A percentile compares a stretch with the other conserved stretches of the same genome.
Evolutionary conservation across 192 early-diverging fungal genomes (phyloP).

Genomic region (Spizellomyces punctatus): DNA sequence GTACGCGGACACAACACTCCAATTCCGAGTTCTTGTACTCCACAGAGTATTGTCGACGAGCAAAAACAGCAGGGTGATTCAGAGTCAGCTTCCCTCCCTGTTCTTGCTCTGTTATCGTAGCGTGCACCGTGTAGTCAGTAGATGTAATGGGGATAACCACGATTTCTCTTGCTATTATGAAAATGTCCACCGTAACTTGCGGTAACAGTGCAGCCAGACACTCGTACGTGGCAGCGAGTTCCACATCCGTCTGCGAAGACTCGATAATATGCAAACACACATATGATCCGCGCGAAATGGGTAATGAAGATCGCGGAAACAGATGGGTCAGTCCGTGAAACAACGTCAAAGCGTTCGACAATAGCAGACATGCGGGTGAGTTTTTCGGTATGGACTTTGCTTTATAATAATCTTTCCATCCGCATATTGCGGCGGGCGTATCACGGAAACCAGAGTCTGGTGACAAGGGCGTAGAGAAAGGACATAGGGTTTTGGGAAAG

Average conservation of each 20-base stretch:
- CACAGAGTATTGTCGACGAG: background rate
- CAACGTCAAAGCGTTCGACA: constrained; percentile 5
- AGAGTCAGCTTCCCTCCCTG: background rate
- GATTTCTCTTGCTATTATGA: constrained; percentile 6
- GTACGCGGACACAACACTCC: constrained; percentile 9
- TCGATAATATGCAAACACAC: constrained; percentile 1
- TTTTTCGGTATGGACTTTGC: background rate
- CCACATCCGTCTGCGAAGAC: constrained; percentile 11
- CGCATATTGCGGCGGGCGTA: background rate
- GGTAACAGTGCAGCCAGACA: background rate
- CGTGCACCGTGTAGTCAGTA: background rate
- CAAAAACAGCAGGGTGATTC: background rate
- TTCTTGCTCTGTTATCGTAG: background rate
- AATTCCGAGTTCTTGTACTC: background rate
- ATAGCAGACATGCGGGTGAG: background rate
- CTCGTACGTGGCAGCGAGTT: constrained; percentile 1
- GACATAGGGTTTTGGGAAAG: background rate
- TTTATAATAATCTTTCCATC: constrained; percentile 3
- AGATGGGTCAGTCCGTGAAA: constrained; percentile 9
- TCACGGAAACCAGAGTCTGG: background rate
- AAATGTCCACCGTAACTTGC: constrained; percentile 10
- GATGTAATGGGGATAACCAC: constrained; percentile 1
- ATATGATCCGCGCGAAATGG: background rate
- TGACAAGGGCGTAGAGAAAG: background rate
- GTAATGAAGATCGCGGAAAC: background rate